phyloP scores from a whole-genome alignment of 2,329 filamentous ascomycete species.

The Nemania sp. region DNA sequence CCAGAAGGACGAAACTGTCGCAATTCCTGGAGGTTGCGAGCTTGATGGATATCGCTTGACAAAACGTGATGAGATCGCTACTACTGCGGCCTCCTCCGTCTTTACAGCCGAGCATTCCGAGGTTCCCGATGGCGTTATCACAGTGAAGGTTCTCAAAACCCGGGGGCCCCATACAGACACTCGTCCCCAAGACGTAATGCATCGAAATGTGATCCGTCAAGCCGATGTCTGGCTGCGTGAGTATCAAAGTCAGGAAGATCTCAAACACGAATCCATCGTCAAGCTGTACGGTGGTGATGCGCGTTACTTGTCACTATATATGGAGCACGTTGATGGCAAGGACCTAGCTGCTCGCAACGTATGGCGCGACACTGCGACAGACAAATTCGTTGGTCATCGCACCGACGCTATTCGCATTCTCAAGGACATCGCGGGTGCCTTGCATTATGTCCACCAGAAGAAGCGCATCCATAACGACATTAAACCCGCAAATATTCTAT shows the following conservation, averaged over 20 bases:
- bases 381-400: constrained; percentile 63
- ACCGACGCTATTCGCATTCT: constrained; percentile 65
- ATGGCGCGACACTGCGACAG: constrained; percentile 62
- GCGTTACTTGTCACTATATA: constrained; percentile 69
- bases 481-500: constrained; percentile 72
- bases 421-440: constrained; percentile 64
- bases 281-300: constrained; percentile 70
- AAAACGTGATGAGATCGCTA: constrained; percentile 68
- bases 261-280: constrained; percentile 69
- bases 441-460: constrained; percentile 67
- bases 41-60: constrained; percentile 67
- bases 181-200: constrained; percentile 61
- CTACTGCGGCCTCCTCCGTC: constrained; percentile 66
- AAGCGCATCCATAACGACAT: constrained; percentile 71
- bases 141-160: constrained; percentile 72
- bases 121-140: constrained; percentile 66
- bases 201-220: constrained; percentile 68
- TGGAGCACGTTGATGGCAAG: constrained; percentile 70
- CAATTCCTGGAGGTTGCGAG: constrained; percentile 63
- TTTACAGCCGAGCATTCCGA: constrained; percentile 67
- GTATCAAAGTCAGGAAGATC: constrained; percentile 65
- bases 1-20: constrained; percentile 61
- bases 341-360: constrained; percentile 63
- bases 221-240: constrained; percentile 71
- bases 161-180: constrained; percentile 55